Base-by-base conservation (phyloP, 805 yeast genomes). In the Wickerhamiella sorbophila region DNA sequence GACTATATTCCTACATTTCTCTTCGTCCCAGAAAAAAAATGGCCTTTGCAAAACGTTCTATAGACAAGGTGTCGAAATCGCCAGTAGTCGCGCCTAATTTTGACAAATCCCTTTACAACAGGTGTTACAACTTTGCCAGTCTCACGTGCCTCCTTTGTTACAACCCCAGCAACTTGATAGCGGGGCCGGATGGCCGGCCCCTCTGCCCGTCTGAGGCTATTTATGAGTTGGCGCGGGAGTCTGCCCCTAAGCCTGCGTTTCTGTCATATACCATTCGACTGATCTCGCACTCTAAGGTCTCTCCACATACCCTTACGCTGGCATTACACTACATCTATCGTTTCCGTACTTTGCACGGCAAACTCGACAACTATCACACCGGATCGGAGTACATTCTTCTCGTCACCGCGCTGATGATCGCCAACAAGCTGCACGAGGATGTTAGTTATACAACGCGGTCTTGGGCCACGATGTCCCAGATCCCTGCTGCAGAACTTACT, bases 351-450 rank as follows among this genome's bases (percentile, higher is more conserved):
- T 31, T 33, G 27, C 41, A 54, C 22, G 51, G 52, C 5, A 29
- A 32, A 17, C 45, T 54, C 5, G 37, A 52, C n/a, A 44, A 44
- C 17, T 57, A 56, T 33, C 45, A 48, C n/a, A 54, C 61, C 1
- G 54, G 59, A 37, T 54, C 62, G 31, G 65, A 61, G 45, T 59
- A 54, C 44, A 48, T 63, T 10, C 52, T 58, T 12, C 57, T 84
- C 37, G 73, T 78, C 32, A 66, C 79, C 10, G 15, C 88, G 1
- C 67, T 87, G 39, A 74, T 87, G 41, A 65, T 85, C 49, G 91
- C 95, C 33, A 87, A 87, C 65, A 87, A 87, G 62, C 82, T 82
- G 56, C 81, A 83, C 52, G 95, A 87, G 62, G 96, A 87, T 62
- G 84, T 85, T 58, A 87, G 95, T 32, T 87, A 85, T 57, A 82